A percentile compares a stretch with the other conserved stretches of the same genome.
phyloP scores from a whole-genome alignment of 202 grass and related monocot species.

The Sporobolus alterniflorus region DNA sequence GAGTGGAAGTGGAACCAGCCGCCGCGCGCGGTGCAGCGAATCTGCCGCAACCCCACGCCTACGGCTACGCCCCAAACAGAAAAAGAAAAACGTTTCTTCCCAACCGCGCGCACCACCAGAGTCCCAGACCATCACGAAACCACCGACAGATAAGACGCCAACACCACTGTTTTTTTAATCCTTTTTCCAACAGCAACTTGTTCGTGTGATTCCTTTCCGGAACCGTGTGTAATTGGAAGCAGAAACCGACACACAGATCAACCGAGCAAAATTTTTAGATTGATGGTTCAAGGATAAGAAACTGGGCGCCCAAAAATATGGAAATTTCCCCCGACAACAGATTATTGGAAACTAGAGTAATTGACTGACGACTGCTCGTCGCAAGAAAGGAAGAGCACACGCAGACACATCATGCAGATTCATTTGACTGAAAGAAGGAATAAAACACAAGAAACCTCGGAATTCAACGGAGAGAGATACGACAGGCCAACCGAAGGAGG shows the following conservation, averaged over 20 bases:
- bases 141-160: background rate
- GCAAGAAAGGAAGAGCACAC: too few species aligned
- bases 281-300: background rate
- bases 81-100: background rate
- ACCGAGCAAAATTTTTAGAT: background rate
- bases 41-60: background rate
- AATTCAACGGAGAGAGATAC: slow-evolving; percentile 9
- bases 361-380: background rate
- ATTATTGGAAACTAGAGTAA: background rate
- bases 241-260: background rate
- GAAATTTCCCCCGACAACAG: background rate
- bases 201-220: background rate
- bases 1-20: background rate
- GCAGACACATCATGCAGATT: background rate
- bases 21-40: background rate
- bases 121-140: background rate
- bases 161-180: background rate
- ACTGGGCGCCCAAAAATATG: background rate
- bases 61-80: background rate
- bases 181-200: background rate
- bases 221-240: background rate
- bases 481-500: background rate
- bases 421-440: background rate
- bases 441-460: slow-evolving; percentile 5
- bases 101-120: background rate